Base-by-base conservation (phyloP, 164 flowering plant genomes). In the Stephania cephalantha region DNA sequence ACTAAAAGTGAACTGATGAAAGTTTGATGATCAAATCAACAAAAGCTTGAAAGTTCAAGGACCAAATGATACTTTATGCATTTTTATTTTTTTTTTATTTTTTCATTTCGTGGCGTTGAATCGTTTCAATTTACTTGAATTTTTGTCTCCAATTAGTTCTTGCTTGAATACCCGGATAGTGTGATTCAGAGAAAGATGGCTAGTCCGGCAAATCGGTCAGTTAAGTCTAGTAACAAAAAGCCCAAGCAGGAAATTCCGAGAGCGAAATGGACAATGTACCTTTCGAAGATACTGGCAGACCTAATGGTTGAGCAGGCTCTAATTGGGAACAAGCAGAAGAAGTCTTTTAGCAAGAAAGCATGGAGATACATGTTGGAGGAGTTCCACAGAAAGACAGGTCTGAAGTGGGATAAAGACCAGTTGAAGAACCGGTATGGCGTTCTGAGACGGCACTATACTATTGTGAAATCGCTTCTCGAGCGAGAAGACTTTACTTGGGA, bases 341-440 rank as follows among this genome's bases (percentile, higher is more conserved):
- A 79, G 29, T 84, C 87, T 6, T 85, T 87, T 72, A 76, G 77
- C 42, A 86, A 82, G 84, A 82, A 86, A 75, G 86, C 86, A 53
- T 89, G 93, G 88, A 79, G 78, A 48, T 75, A 15, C 53, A 85
- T 86, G 17, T 85, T 85, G 68, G 83, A 84, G 63, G 87, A 78
- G 2, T 89, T 87, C 71, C 68, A 77, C 22, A 79, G 65, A 61
- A 84, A 73, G 78, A 88, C 90, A 0, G 86, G 86, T 70, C 76
- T 85, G 74, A 85, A 71, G 65, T 89, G 89, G 90, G 93, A 86
- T 48, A 83, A 74, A 75, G 89, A 89, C 69, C 87, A 89, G 76
- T 74, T 89, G 78, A 88, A 85, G 81, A 83, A 81, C 77, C 85
- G 86, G 7, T 84, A 73, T 71, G 70, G 81, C 22, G 83, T 79